Evolutionary conservation across 2,329 filamentous ascomycete genomes (phyloP), one percentile per base, ranked within the genome.

Genomic region (Fusarium sp.): DNA sequence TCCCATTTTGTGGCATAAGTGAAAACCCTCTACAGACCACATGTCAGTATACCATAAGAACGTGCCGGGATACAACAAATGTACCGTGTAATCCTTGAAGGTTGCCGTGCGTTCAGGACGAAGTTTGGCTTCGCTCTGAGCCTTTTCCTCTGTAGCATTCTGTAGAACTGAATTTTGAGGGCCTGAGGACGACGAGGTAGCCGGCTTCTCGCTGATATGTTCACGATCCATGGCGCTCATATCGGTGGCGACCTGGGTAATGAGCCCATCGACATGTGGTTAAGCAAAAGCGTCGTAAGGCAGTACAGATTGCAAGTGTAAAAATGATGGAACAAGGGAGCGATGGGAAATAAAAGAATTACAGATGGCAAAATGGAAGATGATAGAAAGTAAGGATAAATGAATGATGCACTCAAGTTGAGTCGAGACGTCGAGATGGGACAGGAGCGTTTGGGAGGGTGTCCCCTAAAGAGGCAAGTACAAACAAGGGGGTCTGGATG

Each of bases 1-100:
- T 90, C 88, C 85, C 85, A 87, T 76, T 82, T 84, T n/a, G 82
- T 87, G 20, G 87, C 88, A 81, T 90, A 90, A 20, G 80, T 80
- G 73, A 90, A 90, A 47, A 90, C 81, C 65, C 88, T 84, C 83
- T 87, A 59, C 27, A 17, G 4, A 25, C 35, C 43, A n/a, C 17
- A 40, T 32, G 45, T 72, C 10, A 69, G 32, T 35, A 33, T 7
- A 8, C 20, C 20, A 6, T 11, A n/a, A 6, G 17, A n/a, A 22
- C 32, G 12, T n/a, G 14, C 14, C 22, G 14, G n/a, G 14, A 35
- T 12, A 33, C 14, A 22, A 20, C 22, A 11, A 43, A n/a, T 30
- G 38, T 58, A 81, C 80, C 66, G 85, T 56, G 73, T 87, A 89
- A 78, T 89, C 87, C 14, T 81, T 79, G 62, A 87, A 80, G 3